Percentiles rank a stretch among this genome's conserved stretches.
Evolutionary conservation across 129 eudicot genomes (phyloP).

Genomic region (Scalesia atractyloides): DNA sequence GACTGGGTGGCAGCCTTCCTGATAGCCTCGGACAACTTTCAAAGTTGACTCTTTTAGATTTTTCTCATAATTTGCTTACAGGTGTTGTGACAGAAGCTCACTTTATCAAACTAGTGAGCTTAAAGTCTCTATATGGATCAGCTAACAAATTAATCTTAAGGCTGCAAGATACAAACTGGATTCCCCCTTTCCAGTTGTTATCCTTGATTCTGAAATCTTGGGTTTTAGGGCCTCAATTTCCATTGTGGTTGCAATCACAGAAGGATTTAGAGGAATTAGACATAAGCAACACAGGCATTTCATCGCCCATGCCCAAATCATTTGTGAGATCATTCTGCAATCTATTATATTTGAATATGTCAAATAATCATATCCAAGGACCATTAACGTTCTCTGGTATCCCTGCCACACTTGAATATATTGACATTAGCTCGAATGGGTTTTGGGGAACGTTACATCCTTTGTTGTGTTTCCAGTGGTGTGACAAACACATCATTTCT

Average conservation of each 20-base stretch:
- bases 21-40: too few species aligned
- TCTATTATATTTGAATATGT: too few species aligned
- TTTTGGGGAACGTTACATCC: too few species aligned
- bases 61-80: constrained; percentile 14
- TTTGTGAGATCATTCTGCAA: too few species aligned
- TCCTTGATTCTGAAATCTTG: background rate
- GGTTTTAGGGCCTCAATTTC: constrained; percentile 18
- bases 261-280: background rate
- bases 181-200: background rate
- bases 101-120: constrained; percentile 9
- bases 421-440: too few species aligned
- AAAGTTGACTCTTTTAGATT: background rate
- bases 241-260: constrained; percentile 45
- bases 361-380: too few species aligned
- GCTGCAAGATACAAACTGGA: constrained; percentile 10
- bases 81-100: constrained; percentile 25
- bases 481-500: background rate
- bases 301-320: too few species aligned
- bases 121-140: background rate
- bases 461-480: too few species aligned
- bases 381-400: too few species aligned
- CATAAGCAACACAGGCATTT: too few species aligned
- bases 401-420: too few species aligned
- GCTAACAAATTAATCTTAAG: background rate
- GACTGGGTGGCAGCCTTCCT: too few species aligned